Base-by-base conservation (phyloP, 1,139 yeast species). In the Pneumocystis jirovecii region DNA sequence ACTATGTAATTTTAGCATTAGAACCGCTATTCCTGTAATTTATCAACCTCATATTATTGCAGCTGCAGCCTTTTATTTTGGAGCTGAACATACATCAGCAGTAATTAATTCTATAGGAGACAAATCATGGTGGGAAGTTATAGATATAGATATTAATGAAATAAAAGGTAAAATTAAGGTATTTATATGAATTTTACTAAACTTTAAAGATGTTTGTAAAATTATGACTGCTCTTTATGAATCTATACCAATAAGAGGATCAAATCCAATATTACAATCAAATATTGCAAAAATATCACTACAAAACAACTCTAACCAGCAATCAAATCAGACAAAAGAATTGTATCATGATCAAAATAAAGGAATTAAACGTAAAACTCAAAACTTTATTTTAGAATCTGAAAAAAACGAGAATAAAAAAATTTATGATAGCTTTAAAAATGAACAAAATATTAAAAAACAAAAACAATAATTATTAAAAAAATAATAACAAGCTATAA, bases 1-100 rank as follows among this genome's bases (percentile, higher is more conserved):
- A 4, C 17, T 10, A 50, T 50, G 25, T 39, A 15, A 39, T 39
- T 60, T 21, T 39, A 60, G 61, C 17, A 75, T 76, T 61, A 71
- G 78, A 25, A 77, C 80, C 0, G 68, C 75, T 10, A 68, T 78
- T 31, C 70, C 75, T 40, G 69, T 77, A 37, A 69, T 72, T 50
- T 74, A 71, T 65, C 70, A 73, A 19, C 70, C 77, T 3, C 68
- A 70, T 29, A 71, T 70, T 8, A 71, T 78, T 12, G 79, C 79
- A 0, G 77, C 75, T 0, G 77, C 78, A 0, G 77, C 79, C 3
- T 68, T 78, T 25, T 75, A 75, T 68, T 77, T 76, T 74, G 78
- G 79, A 3, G 64, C 73, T 8, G 69, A 70, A 60, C 65, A 68
- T 59, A 61, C 68, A 64, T 64, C 67, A 63, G 34, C 68, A 56